Base-by-base conservation (phyloP, 257 asterid species). In the Knoxia roxburghii region DNA sequence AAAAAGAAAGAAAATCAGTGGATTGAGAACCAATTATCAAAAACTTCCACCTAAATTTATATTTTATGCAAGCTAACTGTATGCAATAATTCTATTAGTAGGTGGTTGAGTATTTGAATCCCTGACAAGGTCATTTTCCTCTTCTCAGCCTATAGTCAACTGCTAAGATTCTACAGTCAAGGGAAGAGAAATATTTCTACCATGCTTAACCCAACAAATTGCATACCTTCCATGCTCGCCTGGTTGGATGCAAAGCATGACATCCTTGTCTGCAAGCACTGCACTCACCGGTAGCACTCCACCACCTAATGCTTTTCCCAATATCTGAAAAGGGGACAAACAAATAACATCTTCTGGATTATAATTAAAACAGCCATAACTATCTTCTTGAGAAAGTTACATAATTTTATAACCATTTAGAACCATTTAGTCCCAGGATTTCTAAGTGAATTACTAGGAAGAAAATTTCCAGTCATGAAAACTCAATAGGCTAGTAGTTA, bases 141-240 rank as follows among this genome's bases (percentile, higher is more conserved):
- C 4, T 14, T 29, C 30, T 41, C 35, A 56, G 6, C 23, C 29
- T 40, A 40, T 56, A 56, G 40, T 18, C 41, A 30, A 23, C 17
- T 7, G 17, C 12, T 59, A 58, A 18, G 46, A 26, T 32, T 58
- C 13, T 18, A 15, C 12, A 33, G 63, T 37, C n/a, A 35, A 33
- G 64, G 56, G 26, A 50, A 13, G 7, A 40, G 15, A 37, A n/a
- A 18, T 40, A 18, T 13, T 62, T 32, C 37, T 67, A 61, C 20
- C 54, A 51, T 55, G 29, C 50, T 43, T 21, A 51, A 49, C 23
- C 27, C 48, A 20, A 26, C 26, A n/a, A 63, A 43, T 45, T 32
- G 71, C 87, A 24, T 73, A 93, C 99, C 99, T 93, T 84, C 97
- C 99, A 61, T 93, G 97, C 84, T 90, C 97, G 75, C 97, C 99